A percentile compares a stretch with the other conserved stretches of the same genome.
phyloP scores from a whole-genome alignment of 163 green algal genomes.

The Trebouxia gelatinosa region DNA sequence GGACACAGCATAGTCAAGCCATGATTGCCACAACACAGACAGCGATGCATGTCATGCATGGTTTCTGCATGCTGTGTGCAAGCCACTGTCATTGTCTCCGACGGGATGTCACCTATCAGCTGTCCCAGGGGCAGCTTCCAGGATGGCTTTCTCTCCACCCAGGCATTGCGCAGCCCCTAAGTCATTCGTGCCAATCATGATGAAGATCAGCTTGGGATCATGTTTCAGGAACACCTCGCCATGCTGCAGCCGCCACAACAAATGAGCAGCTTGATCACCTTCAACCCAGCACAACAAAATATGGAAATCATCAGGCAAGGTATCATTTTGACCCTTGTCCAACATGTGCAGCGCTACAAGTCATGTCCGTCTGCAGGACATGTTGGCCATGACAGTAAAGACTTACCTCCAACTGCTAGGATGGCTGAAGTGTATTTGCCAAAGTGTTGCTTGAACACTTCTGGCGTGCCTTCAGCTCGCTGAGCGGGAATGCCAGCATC shows the following conservation, averaged over 20 bases:
- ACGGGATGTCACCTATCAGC: slow-evolving; percentile 24
- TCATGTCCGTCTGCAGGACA: not conserved
- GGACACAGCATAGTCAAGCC: too few species aligned
- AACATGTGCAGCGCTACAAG: not conserved
- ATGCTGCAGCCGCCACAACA: slow-evolving; percentile 31
- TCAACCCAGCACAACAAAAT: slow-evolving; percentile 7
- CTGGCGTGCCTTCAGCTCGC: slow-evolving; percentile 19
- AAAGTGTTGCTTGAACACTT: slow-evolving; percentile 34
- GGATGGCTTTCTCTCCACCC: not conserved
- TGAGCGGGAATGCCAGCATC: slow-evolving; percentile 14
- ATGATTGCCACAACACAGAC: too few species aligned
- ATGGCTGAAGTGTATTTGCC: not conserved
- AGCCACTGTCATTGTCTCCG: too few species aligned
- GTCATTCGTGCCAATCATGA: slow-evolving; percentile 43
- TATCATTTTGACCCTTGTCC: too few species aligned
- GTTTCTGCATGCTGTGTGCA: too few species aligned
- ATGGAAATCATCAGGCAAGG: not conserved
- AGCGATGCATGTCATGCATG: too few species aligned
- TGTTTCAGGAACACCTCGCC: slow-evolving; percentile 14
- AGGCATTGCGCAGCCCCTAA: slow-evolving; percentile 11
- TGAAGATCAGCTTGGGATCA: slow-evolving; percentile 6
- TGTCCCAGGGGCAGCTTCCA: not conserved
- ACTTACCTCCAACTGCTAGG: slow-evolving; percentile 16
- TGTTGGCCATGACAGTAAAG: not conserved
- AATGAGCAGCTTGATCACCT: slow-evolving; percentile 30